Base-by-base conservation (phyloP, 2,329 filamentous ascomycete genomes). In the Cryoendolithus antarcticus region DNA sequence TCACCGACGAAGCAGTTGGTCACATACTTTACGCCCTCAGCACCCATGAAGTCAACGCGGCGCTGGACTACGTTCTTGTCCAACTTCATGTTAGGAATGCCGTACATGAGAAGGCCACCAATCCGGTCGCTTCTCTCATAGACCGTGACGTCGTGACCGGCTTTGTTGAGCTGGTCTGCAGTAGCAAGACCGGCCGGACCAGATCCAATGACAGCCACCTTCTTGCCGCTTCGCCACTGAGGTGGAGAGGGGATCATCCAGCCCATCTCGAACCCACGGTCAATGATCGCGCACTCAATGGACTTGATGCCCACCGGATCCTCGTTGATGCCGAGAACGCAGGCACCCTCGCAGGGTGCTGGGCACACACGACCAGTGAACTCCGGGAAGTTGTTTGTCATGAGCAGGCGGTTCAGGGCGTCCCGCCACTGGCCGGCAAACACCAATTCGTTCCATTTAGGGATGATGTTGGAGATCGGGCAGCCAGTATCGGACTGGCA, bases 71-170 rank as follows among this genome's bases (percentile, higher is more conserved):
- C 80, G 58, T 86, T 86, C 74, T 96, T 96, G 69, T 96, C 89
- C 32, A 96, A 82, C 71, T 96, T 96, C 89, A 96, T 96, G 71
- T 96, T 96, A 50, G 89, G 89, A 51, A 96, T 96, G 51, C 89
- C 89, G 59, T 96, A 95, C 89, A 95, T 95, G 55, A 96, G 75
- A 40, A 96, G 72, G 62, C 89, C 89, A 65, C 89, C 89, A 42
- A 82, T 69, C 48, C 89, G 85, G 59, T 96, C 89, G 44, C 86
- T 77, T 48, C 89, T 85, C 72, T 96, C 89, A 57, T 91, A 95
- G n/a, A 96, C 77, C 8, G 86, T 94, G 40, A 95, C 86, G 4
- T 60, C 67, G 66, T 96, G 89, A 21, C 89, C 89, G 52, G 83
- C 85, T 54, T 82, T 82, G 75, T 96, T 96, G 50, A 96, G 77